These are phyloP conservation scores for Fraxinus baroniana DNA, from an alignment of 305 asterid genomes.

Conservation along the genomic window DNA sequence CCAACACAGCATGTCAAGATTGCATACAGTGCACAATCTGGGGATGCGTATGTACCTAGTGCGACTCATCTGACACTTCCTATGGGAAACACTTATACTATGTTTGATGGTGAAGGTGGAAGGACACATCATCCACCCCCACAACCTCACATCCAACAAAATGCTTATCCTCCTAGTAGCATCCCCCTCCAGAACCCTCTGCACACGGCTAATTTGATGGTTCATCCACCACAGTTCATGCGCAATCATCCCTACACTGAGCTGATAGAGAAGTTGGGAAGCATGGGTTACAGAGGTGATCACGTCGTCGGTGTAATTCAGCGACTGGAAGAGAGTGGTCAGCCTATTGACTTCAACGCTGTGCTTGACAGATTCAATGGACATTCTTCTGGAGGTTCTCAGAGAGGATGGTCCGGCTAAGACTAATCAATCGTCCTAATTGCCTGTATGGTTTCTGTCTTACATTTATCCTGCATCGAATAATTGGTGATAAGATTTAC, in stretches of 20 bases:
- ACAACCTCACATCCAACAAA: slow-evolving; percentile 59
- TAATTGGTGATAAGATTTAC: slow-evolving; percentile 33
- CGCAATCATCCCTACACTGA: slow-evolving; percentile 71
- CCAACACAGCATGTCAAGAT: slow-evolving; percentile 55
- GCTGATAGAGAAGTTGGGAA: slow-evolving; percentile 70
- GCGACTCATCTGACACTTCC: slow-evolving; percentile 51
- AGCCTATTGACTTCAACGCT: slow-evolving; percentile 66
- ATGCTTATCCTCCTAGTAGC: slow-evolving; percentile 51
- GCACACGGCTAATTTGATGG: slow-evolving; percentile 45
- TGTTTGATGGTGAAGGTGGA: slow-evolving; percentile 62
- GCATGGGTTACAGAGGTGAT: slow-evolving; percentile 85
- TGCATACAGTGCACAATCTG: slow-evolving; percentile 46
- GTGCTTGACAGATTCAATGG: slow-evolving; percentile 84
- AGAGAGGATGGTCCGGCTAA: slow-evolving; percentile 75
- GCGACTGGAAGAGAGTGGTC: slow-evolving; percentile 86
- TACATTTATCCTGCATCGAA: slow-evolving; percentile 32
- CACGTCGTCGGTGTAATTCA: slow-evolving; percentile 64
- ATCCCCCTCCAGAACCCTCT: slow-evolving; percentile 40
- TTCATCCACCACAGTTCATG: slow-evolving; percentile 37
- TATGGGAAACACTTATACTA: slow-evolving; percentile 58
- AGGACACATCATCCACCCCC: slow-evolving; percentile 53
- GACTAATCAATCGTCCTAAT: slow-evolving; percentile 1
- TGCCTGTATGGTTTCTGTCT: slow-evolving; percentile 17
- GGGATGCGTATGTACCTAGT: slow-evolving; percentile 52
- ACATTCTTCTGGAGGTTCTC: slow-evolving; percentile 68